Evolutionary conservation across 208 protist genomes (phyloP), one percentile per base, ranked within the genome.

Genomic region (Leptomonas seymouri): DNA sequence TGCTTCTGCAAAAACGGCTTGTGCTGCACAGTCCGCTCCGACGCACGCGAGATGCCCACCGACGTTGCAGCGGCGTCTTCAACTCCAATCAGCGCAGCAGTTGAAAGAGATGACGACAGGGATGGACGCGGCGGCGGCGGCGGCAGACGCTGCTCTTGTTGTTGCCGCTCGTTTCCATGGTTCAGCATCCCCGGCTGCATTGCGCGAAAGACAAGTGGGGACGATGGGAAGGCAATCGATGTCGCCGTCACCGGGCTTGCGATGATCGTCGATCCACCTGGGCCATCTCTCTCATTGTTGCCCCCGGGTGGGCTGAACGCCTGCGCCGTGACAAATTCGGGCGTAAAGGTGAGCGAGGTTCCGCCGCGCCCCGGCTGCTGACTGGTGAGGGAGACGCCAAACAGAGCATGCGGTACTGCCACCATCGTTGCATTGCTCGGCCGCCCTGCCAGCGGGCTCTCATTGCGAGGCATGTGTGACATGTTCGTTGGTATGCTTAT

Each of bases 151-250:
- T 11, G 39, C 36, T 61, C 36, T 11, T 48, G 21, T 0, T 6
- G 27, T 1, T 49, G 58, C 15, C 27, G 39, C 20, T 2, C 20
- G 21, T 27, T 4, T 27, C 14, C 3, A 30, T 20, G 20, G 25
- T 39, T 28, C 14, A n/a, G 44, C 30, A 55, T 1, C n/a, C 6
- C 45, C 3, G 45, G 28, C 30, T 51, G 48, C 28, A 67, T 57
- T 16, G 61, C 23, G 0, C 48, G 61, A 57, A 67, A 67, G 14
- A 67, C 61, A 18, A 67, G 49, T 48, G 61, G 61, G 2, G 61
- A 57, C 0, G 21, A 46, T 8, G 21, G 46, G 3, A 34, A 39
- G 20, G 59, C 8, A 4, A 30, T 31, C 16, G 46, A 14, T 11
- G 34, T 39, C 2, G 28, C 25, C 15, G 34, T 36, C 23, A 20